Conservation (phyloP, 805 yeast genomes). For the Blastobotrys mokoenaii region DNA sequence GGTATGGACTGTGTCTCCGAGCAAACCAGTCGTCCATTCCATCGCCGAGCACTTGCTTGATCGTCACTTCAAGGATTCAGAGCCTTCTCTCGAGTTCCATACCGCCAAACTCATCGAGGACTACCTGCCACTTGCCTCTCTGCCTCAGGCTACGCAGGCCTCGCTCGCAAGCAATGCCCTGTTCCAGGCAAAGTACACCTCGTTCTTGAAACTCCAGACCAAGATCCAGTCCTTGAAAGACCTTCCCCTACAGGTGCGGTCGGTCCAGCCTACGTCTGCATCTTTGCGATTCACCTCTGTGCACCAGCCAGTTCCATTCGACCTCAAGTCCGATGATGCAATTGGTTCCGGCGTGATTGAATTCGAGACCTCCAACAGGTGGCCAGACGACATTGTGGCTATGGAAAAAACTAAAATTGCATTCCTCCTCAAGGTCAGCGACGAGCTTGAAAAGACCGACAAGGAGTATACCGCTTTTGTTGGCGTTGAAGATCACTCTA, state of each 20-base stretch:
- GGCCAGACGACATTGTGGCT: conserved; percentile 91
- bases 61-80: conserved; percentile 43
- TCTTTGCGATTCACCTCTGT: conserved; percentile 69
- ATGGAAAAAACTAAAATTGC: conserved; percentile 88
- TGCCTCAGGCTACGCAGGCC: conserved; percentile 49
- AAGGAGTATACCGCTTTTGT: conserved; percentile 46
- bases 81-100: conserved; percentile 3
- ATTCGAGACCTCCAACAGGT: conserved; percentile 80
- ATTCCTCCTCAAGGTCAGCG: conserved; percentile 63
- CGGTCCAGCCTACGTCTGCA: conserved; percentile 67
- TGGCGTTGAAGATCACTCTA: conserved; percentile 46
- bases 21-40: conserved; percentile 54
- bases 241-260: conserved; percentile 63
- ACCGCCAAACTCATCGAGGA: conserved; percentile 6
- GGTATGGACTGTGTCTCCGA: conserved; percentile 58
- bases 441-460: conserved; percentile 37
- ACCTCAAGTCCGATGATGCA: conserved; percentile 22
- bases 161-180: conserved; percentile 16
- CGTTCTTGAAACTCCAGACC: conserved; percentile 47
- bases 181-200: conserved; percentile 25
- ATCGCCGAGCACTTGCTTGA: conserved; percentile 57
- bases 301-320: conserved; percentile 72
- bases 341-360: conserved; percentile 76
- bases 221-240: conserved; percentile 37
- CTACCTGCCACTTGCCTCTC: conserved; percentile 34